These are phyloP conservation scores for Suillus discolor DNA, from an alignment of 768 basidiomycete species.

Conservation along the genomic window DNA sequence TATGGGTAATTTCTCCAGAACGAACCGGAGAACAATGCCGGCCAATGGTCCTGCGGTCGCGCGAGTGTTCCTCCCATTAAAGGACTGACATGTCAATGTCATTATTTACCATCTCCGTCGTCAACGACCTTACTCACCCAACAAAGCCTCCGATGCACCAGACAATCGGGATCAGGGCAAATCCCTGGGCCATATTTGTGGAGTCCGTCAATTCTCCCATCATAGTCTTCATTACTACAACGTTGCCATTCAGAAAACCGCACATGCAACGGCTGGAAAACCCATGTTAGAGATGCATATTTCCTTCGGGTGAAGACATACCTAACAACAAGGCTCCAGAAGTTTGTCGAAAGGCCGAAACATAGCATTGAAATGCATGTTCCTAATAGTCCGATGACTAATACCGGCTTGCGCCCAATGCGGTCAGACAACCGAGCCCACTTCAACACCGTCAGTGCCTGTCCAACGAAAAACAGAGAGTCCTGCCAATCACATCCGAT, in stretches of 20 bases:
- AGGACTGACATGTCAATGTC: constrained; percentile 48
- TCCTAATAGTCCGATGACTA: constrained; percentile 57
- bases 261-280: constrained; percentile 34
- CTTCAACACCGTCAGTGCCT: constrained; percentile 59
- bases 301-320: constrained; percentile 18
- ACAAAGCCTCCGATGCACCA: constrained; percentile 36
- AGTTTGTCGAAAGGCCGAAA: constrained; percentile 64
- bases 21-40: constrained; percentile 42
- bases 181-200: constrained; percentile 37
- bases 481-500: constrained; percentile 40
- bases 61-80: constrained; percentile 59
- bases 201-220: constrained; percentile 61
- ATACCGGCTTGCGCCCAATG: constrained; percentile 61
- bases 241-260: constrained; percentile 40
- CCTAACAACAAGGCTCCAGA: constrained; percentile 60
- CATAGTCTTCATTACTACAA: constrained; percentile 68
- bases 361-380: constrained; percentile 51
- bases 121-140: constrained; percentile 27
- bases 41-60: constrained; percentile 58
- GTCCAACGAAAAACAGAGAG: constrained; percentile 61
- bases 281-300: not conserved
- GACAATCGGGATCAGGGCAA: constrained; percentile 30
- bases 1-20: constrained; percentile 41
- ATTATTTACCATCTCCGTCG: not conserved
- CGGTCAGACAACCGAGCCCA: constrained; percentile 66